Evolutionary conservation across 2,329 filamentous ascomycete species (phyloP).

Genomic region (Trichoderma semiorbis): DNA sequence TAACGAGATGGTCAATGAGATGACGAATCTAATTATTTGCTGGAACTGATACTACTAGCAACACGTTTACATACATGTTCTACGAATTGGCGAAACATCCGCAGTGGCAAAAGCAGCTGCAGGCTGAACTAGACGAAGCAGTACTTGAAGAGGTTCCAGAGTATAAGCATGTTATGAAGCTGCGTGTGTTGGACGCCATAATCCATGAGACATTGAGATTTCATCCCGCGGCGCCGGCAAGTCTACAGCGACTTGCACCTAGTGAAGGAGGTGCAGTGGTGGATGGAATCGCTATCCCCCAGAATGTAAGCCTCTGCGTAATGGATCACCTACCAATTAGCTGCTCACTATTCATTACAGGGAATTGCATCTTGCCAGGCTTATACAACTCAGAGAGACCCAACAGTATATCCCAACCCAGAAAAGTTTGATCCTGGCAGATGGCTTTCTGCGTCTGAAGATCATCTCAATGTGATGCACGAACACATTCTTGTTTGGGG

Average conservation of each 20-base stretch:
- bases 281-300: background rate
- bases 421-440: background rate
- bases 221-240: background rate
- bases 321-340: background rate
- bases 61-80: background rate
- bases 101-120: background rate
- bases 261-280: background rate
- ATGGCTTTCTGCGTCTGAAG: background rate
- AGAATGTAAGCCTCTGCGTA: background rate
- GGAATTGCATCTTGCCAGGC: background rate
- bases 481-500: background rate
- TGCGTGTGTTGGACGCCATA: background rate
- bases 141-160: background rate
- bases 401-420: background rate
- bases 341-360: background rate
- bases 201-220: background rate
- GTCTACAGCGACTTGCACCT: background rate
- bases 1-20: background rate
- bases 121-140: background rate
- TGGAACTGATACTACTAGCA: background rate
- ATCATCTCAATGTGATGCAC: background rate
- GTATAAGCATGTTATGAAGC: background rate
- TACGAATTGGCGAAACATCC: background rate
- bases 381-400: slow-evolving; percentile 3
- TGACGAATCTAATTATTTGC: background rate